Evolutionary conservation across 257 asterid genomes (phyloP), one percentile per base, ranked within the genome.

Genomic region (Solanum bukasovii): DNA sequence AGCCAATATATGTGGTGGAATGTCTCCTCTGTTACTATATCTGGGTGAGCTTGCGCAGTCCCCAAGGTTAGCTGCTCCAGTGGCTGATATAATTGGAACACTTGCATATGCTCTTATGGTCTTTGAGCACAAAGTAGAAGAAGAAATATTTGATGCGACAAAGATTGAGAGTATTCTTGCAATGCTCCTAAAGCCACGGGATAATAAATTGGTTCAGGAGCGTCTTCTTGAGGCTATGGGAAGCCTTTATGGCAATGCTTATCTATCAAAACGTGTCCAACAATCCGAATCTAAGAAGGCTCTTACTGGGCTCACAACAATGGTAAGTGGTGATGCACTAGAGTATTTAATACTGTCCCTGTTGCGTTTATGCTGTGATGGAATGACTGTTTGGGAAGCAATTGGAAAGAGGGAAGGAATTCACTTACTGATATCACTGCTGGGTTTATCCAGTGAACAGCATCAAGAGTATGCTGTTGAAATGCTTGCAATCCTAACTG

Each of bases 191-290:
- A 96, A 95, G 87, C 98, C 99, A 38, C 94, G 98, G 90, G 98
- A 96, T 87, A 94, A 94, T 89, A 95, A 94, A 89, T 89, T 91
- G 89, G 95, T 96, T 75, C 98, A 95, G 87, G 99, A 95, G 37
- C 98, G 99, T 34, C 87, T 96, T 81, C 95, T 95, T 86, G 98
- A 96, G 90, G 98, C 98, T 44, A 88, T 96, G 97, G 94, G 94
- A 87, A 91, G 97, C 90, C 92, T 96, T 61, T 96, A 95, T 87
- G 87, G 96, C 33, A 95, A 96, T 87, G 89, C 88, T 33, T 87
- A 91, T 88, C 91, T 93, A 34, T 90, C 96, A 61, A 87, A 70
- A 85, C 79, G 65, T 44, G 92, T 90, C 88, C 88, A 91, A 87
- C 91, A 96, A 63, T 87, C 98, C 46, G 94, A 95, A 89, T 94